Evolutionary conservation across 2,329 filamentous ascomycete genomes (phyloP).

Genomic region (Neonectria ditissima): DNA sequence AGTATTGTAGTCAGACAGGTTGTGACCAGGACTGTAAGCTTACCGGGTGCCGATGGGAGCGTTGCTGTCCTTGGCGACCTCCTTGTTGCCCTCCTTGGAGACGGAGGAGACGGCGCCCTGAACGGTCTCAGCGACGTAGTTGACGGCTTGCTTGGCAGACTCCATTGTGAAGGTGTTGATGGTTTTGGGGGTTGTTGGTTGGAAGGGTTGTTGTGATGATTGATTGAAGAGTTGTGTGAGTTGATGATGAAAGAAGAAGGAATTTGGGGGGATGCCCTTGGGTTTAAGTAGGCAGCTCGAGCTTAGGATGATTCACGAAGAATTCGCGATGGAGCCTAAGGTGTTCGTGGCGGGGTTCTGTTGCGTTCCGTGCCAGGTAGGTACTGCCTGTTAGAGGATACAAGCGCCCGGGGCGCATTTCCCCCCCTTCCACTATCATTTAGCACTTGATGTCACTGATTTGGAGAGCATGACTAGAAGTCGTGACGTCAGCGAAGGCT

Average conservation of each 20-base stretch:
- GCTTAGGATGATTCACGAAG: conserved; percentile 5
- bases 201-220: conserved; percentile 16
- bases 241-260: conserved; percentile 30
- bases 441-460: background rate
- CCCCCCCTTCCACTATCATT: background rate
- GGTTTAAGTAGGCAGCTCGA: conserved; percentile 38
- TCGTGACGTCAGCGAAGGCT: conserved; percentile 28
- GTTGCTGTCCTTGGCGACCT: conserved; percentile 72
- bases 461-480: background rate
- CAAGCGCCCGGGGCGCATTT: background rate
- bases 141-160: conserved; percentile 69
- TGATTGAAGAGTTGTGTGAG: conserved; percentile 23
- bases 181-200: conserved; percentile 21
- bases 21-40: conserved; percentile 32
- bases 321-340: background rate
- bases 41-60: conserved; percentile 66
- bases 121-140: conserved; percentile 76
- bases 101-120: conserved; percentile 67
- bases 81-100: conserved; percentile 79
- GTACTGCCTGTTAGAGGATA: conserved; percentile 16
- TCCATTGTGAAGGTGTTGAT: conserved; percentile 59
- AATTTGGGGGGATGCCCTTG: conserved; percentile 16
- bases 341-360: background rate
- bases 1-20: conserved; percentile 33
- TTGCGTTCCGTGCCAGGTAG: background rate